Evolutionary conservation across 169 alveolate species (phyloP), one percentile per base, ranked within the genome.

Genomic region (Amoebophrya sp.): DNA sequence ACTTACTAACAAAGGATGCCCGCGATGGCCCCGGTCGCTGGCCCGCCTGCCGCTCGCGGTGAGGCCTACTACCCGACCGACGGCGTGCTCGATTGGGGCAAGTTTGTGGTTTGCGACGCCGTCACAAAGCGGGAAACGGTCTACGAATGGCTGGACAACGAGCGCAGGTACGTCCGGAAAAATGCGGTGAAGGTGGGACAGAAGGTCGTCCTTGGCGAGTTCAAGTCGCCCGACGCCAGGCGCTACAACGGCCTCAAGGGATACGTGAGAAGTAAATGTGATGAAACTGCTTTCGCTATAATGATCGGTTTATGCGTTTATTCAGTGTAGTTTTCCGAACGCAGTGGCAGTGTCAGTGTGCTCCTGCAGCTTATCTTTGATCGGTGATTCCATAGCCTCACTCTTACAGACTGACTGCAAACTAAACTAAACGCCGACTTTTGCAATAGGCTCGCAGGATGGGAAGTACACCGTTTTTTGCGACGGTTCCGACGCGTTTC

Each of bases 51-150:
- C n/a, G n/a, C n/a, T n/a, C n/a, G n/a, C n/a, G n/a, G n/a, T n/a
- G n/a, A n/a, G n/a, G n/a, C n/a, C 38, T 58, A 58, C 78, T 58
- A 58, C 78, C 78, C 78, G 78, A 58, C 78, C 23, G 78, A 58
- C 78, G 78, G 78, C 29, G 78, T 58, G 7, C 23, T 58, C 7
- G 23, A 58, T 29, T 58, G 78, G 78, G 39, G 34, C 38, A 58
- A 58, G 23, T 58, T 58, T 29, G 34, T 58, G 10, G 78, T 58
- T 16, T 16, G 26, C 78, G 26, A n/a, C 78, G 78, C 26, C 23
- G 7, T 13, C 78, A 58, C 26, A 29, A 58, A 58, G 26, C 7
- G 23, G 39, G 78, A 58, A 58, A 7, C 78, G 4, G 78, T 58
- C 23, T 58, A 58, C 34, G 78, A 58, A 58, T 58, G 78, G 78